A percentile compares a stretch with the other conserved stretches of the same genome.
Evolutionary conservation across 176 grass and related monocot genomes (phyloP).

Genomic region (Zizania latifolia): DNA sequence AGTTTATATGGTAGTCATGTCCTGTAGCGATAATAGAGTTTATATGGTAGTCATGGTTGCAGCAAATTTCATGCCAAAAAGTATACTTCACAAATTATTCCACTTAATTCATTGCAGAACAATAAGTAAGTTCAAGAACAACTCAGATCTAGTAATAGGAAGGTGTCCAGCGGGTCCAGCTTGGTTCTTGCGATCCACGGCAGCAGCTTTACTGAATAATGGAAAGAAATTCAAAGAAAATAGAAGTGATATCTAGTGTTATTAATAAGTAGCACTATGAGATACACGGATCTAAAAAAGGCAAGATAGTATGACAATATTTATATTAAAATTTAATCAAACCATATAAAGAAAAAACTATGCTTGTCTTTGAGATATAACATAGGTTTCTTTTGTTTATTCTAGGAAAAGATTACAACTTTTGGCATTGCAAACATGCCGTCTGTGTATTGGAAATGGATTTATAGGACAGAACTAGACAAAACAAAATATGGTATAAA

Average conservation of each 20-base stretch:
- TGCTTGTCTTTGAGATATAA: no score
- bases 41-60: no score
- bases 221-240: slow-evolving; percentile 1
- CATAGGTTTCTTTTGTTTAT: no score
- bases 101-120: neutral
- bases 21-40: no score
- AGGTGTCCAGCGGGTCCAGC: slow-evolving; percentile 18
- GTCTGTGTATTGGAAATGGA: no score
- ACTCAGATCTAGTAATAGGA: slow-evolving; percentile 46
- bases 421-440: no score
- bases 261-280: neutral
- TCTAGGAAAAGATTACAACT: no score
- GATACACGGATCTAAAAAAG: neutral
- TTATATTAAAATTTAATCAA: no score
- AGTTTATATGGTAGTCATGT: slow-evolving; percentile 98
- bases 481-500: no score
- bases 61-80: slow-evolving; percentile 43
- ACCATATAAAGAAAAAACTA: no score
- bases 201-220: slow-evolving; percentile 31
- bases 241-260: neutral
- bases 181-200: slow-evolving; percentile 25
- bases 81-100: neutral
- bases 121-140: neutral
- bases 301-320: neutral
- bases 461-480: no score